Base-by-base conservation (phyloP, 768 basidiomycete species). In the Cantharellus anzutake region DNA sequence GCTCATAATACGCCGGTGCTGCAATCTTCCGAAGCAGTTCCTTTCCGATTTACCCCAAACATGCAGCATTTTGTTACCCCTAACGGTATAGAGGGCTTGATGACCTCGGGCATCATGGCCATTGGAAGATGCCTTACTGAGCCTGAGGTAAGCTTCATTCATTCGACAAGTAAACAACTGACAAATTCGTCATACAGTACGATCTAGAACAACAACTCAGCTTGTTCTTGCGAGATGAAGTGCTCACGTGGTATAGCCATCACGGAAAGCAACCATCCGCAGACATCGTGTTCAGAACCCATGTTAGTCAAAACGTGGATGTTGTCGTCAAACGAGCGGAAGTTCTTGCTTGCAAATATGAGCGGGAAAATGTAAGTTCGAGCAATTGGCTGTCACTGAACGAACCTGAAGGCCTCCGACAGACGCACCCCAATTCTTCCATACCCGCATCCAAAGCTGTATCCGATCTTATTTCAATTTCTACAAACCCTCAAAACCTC, bases 11-110 rank as follows among this genome's bases (percentile, higher is more conserved):
- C 57, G 14, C 55, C 70, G 64, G 66, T 50, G 68, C 71, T 60
- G 64, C 68, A 60, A 65, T 71, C 60, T 70, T 70, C 11, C 64
- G 96, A 99, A 65, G 76, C 82, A 2, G 91, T 97, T 3, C 96
- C 96, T 0, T 99, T 99, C 85, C 84, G 96, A 42, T 80, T 94
- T 64, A 98, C 96, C 3, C 92, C 92, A 2, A 97, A 96, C 70
- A 80, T 99, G 74, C 96, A 99, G 71, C 77, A 79, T 63, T 93
- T 99, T 73, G 72, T 98, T 42, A 90, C 89, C 1, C 84, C 86
- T 2, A 78, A 89, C 59, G 84, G 87, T 48, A 86, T 83, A 1
- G 96, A 99, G 69, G 96, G 94, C 4, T 72, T 96, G 42, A 73
- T 99, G 48, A 82, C 88, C 0, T 78, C 86, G 4, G 82, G 86